A percentile compares a stretch with the other conserved stretches of the same genome.
Conservation (phyloP, 169 alveolate species). For the Cyclospora cayetanensis region DNA sequence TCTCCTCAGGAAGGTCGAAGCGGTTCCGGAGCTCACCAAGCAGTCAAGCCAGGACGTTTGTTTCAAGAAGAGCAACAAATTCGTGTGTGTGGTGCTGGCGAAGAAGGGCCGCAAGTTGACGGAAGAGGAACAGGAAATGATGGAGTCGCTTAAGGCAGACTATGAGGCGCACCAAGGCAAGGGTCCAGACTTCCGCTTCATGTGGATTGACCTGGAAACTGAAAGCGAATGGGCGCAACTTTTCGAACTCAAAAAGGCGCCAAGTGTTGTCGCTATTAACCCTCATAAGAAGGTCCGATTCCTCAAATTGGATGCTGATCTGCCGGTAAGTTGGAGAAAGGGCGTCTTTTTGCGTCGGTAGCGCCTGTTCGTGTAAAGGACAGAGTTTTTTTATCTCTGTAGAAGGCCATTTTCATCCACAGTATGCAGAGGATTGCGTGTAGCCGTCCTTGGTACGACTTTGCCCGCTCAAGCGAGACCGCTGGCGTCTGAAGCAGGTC, state of each 20-base stretch:
- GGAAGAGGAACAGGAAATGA: slow-evolving; percentile 83
- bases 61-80: slow-evolving; percentile 82
- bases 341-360: no score
- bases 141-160: slow-evolving; percentile 82
- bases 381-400: no score
- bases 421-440: no score
- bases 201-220: slow-evolving; percentile 87
- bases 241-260: slow-evolving; percentile 77
- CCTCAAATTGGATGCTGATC: slow-evolving; percentile 6
- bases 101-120: slow-evolving; percentile 80
- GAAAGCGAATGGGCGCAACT: slow-evolving; percentile 81
- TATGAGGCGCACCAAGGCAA: slow-evolving; percentile 85
- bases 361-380: no score
- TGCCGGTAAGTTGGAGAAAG: slow-evolving; percentile 12
- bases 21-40: slow-evolving; percentile 85
- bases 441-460: no score
- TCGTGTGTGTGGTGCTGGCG: slow-evolving; percentile 85
- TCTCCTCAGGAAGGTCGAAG: slow-evolving; percentile 81
- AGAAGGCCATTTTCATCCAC: no score
- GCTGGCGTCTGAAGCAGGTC: no score
- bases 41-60: slow-evolving; percentile 88
- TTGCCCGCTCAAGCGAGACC: no score
- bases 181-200: slow-evolving; percentile 84
- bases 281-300: slow-evolving; percentile 50
- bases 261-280: slow-evolving; percentile 79